Conservation (phyloP, 495 filamentous ascomycete species). For the Trichoderma asperelloides region DNA sequence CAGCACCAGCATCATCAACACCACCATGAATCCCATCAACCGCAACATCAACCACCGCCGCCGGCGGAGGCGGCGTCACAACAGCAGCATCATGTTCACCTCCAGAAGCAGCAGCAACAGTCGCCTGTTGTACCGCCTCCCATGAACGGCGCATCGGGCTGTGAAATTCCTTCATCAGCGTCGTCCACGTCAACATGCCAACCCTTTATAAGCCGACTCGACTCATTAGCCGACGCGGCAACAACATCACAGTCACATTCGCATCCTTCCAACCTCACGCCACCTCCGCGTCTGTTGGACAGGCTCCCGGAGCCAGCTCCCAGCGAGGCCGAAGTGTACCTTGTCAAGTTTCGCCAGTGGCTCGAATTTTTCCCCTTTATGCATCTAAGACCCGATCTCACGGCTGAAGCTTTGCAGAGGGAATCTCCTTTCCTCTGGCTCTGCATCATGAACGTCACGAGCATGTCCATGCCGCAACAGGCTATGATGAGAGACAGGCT, state of each 20-base stretch:
- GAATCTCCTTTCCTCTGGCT: constrained; percentile 45
- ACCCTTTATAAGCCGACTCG: constrained; percentile 3
- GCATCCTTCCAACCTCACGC: no score
- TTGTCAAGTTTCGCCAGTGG: constrained; percentile 17
- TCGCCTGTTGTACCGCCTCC: neutral
- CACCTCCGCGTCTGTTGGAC: neutral
- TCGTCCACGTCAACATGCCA: neutral
- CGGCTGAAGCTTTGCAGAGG: constrained; percentile 33
- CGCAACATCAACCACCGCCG: neutral
- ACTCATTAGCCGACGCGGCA: constrained; percentile 8
- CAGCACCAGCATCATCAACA: neutral
- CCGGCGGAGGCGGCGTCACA: no score
- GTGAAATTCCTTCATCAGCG: neutral
- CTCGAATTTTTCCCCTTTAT: constrained; percentile 19
- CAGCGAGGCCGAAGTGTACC: constrained; percentile 18
- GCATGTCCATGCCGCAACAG: constrained; percentile 26
- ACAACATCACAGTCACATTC: neutral
- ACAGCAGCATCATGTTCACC: neutral
- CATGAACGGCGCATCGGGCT: neutral
- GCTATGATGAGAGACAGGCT: constrained; percentile 28
- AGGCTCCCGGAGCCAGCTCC: constrained; percentile 2
- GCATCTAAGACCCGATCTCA: constrained; percentile 28
- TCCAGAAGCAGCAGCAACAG: neutral
- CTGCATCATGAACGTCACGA: constrained; percentile 37
- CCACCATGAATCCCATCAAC: neutral